Base-by-base conservation (phyloP, 805 yeast species). In the Cyberlindnera petersonii region DNA sequence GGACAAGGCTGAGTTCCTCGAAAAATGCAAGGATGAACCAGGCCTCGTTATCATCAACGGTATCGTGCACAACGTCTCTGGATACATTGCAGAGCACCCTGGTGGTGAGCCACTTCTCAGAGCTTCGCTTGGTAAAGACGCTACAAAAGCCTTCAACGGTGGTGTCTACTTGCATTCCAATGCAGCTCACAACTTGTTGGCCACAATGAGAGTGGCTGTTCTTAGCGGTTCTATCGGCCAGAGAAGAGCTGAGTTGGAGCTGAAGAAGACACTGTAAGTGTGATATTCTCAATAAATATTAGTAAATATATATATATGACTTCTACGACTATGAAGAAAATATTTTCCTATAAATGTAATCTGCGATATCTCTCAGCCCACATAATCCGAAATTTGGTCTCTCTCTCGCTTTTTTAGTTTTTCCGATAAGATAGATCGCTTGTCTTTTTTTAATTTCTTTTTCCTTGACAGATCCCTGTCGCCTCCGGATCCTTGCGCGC, bases 151-250 rank as follows among this genome's bases (percentile, higher is more conserved):
- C 1, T 85, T 85, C 70, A 81, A 82, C 58, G 94, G 94, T 58
- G 89, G 86, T 58, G 93, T 85, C 22, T 85, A 85, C 56, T 77
- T 84, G 10, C 94, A 85, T 58, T 81, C 91, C 8, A 85, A 84
- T 53, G 93, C 94, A 45, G 94, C 93, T 17, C 88, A 82, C 61
- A 85, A 85, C 61, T 65, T 84, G 56, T 72, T 85, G 61, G 87
- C 91, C 15, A 78, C 83, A 13, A 75, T 83, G 85, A 79, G 94
- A 71, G 79, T 85, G 14, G 93, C 91, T 19, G 82, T 85, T 29
- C 74, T 84, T 44, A 72, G 79, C 60, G 89, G 81, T 47, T 70
- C 79, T 35, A 75, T 74, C 49, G 85, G 58, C 13, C 39, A 49
- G 19, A 52, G 51, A 38, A 46, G 48, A 33, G 47, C 52, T 1